A percentile compares a stretch with the other conserved stretches of the same genome.
phyloP scores from a whole-genome alignment of 2,329 filamentous ascomycete species.

The Fonsecaea nubica region DNA sequence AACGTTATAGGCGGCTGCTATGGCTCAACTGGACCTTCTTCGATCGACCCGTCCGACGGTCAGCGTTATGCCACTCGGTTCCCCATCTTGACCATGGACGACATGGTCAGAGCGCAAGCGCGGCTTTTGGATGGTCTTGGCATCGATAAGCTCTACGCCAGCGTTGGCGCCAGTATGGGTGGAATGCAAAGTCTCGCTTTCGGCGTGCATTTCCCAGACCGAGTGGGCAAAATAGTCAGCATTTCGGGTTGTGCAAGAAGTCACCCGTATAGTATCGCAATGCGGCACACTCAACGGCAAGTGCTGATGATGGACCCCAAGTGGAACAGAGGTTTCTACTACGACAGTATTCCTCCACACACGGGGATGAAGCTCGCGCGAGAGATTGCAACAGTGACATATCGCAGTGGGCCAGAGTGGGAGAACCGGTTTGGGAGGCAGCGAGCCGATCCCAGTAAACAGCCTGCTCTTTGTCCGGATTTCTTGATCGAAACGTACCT shows the following conservation, averaged over 20 bases:
- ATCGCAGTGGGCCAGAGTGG: constrained; percentile 96
- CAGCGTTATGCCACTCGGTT: constrained; percentile 92
- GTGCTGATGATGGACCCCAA: constrained; percentile 99
- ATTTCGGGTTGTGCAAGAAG: constrained; percentile 93
- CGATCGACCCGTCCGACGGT: constrained; percentile 85
- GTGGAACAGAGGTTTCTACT: constrained; percentile 96
- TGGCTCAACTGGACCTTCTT: constrained; percentile 89
- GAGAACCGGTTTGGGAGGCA: constrained; percentile 90
- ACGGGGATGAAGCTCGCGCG: constrained; percentile 97
- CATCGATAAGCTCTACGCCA: constrained; percentile 82
- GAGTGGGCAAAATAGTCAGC: constrained; percentile 81
- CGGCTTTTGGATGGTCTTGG: constrained; percentile 79
- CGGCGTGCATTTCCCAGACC: constrained; percentile 79
- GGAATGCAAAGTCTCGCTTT: constrained; percentile 96
- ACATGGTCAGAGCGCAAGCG: constrained; percentile 98
- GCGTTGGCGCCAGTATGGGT: constrained; percentile 95
- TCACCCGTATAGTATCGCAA: constrained; percentile 97
- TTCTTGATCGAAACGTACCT: constrained; percentile 98
- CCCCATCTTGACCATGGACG: constrained; percentile 91
- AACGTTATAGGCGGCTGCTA: constrained; percentile 97
- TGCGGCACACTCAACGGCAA: constrained; percentile 96
- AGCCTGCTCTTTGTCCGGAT: constrained; percentile 92
- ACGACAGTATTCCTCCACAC: constrained; percentile 83
- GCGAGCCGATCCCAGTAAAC: constrained; percentile 82
- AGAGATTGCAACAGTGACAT: constrained; percentile 97